Percentiles rank a stretch among this genome's conserved stretches.
Evolutionary conservation across 176 grass and related monocot genomes (phyloP).

Genomic region (Bromus sterilis): DNA sequence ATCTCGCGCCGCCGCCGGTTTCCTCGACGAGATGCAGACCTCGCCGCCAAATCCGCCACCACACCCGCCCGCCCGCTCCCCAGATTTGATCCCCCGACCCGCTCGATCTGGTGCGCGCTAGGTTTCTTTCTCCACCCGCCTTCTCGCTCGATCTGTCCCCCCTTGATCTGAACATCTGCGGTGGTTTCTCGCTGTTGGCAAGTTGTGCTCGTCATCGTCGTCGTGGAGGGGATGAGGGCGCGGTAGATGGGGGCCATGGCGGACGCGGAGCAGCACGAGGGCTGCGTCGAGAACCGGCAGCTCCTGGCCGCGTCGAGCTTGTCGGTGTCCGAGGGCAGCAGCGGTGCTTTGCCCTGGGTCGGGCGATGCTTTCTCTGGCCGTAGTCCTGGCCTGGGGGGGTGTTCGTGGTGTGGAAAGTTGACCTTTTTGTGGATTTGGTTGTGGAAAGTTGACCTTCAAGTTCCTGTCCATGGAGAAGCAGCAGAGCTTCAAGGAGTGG

Average conservation of each 20-base stretch:
- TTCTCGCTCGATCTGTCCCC: slow-evolving; percentile 42
- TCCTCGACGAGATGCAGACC: no score
- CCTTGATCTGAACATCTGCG: slow-evolving; percentile 29
- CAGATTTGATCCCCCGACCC: slow-evolving; percentile 19
- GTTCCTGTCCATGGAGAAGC: slow-evolving; percentile 69
- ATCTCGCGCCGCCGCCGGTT: no score
- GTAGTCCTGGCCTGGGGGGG: background rate
- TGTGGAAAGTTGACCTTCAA: slow-evolving; percentile 48
- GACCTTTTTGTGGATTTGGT: background rate
- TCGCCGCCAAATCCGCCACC: no score
- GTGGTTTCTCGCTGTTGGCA: slow-evolving; percentile 7
- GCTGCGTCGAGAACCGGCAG: slow-evolving; percentile 98
- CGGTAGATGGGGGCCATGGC: slow-evolving; percentile 42
- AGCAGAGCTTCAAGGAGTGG: slow-evolving; percentile 79
- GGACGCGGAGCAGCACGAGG: slow-evolving; percentile 39
- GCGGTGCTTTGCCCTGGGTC: slow-evolving; percentile 6
- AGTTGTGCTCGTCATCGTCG: no score
- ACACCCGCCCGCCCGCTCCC: background rate
- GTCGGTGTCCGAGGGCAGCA: slow-evolving; percentile 70
- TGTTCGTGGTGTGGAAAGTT: background rate
- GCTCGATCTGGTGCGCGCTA: slow-evolving; percentile 49
- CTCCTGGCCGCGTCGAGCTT: slow-evolving; percentile 65
- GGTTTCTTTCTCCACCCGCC: slow-evolving; percentile 17
- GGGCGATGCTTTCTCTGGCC: background rate
- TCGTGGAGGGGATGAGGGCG: slow-evolving; percentile 20